Evolutionary conservation across 768 basidiomycete genomes (phyloP).

Genomic region (Cyclocybe aegerita): DNA sequence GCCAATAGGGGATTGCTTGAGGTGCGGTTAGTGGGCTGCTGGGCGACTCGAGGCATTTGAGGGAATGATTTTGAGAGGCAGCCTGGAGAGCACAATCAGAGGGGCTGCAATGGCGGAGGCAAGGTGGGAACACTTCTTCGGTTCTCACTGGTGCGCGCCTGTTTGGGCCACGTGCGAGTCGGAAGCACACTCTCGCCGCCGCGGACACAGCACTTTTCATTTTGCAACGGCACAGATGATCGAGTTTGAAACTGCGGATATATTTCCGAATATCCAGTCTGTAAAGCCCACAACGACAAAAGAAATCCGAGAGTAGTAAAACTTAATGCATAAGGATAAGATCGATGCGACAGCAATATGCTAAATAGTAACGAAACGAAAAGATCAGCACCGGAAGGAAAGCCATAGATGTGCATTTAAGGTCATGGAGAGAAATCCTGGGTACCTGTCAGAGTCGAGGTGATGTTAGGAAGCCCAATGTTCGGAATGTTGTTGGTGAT

Average conservation of each 20-base stretch:
- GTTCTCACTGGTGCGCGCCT: constrained; percentile 13
- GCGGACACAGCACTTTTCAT: neutral
- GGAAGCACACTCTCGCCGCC: neutral
- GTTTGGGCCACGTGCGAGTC: constrained; percentile 4
- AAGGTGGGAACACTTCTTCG: constrained; percentile 19
- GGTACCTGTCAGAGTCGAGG: constrained; percentile 34
- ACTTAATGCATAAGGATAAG: no score
- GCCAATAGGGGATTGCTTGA: constrained; percentile 15
- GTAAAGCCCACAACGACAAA: no score
- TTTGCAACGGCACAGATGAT: no score
- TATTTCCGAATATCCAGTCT: no score
- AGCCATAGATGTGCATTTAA: constrained; percentile 11
- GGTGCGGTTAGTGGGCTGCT: constrained; percentile 11
- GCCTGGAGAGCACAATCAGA: neutral
- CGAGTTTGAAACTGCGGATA: no score
- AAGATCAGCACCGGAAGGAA: neutral
- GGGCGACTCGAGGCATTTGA: constrained; percentile 21
- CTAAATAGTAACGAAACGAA: constrained; percentile 1
- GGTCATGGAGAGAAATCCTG: constrained; percentile 29
- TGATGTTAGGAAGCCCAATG: constrained; percentile 44
- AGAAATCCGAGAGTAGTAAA: no score
- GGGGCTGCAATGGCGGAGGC: constrained; percentile 8
- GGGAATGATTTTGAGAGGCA: no score
- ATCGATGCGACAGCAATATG: neutral
- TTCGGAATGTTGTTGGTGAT: constrained; percentile 27